Evolutionary conservation across 208 protist species (phyloP).

Genomic region (Trypanosoma rangeli): DNA sequence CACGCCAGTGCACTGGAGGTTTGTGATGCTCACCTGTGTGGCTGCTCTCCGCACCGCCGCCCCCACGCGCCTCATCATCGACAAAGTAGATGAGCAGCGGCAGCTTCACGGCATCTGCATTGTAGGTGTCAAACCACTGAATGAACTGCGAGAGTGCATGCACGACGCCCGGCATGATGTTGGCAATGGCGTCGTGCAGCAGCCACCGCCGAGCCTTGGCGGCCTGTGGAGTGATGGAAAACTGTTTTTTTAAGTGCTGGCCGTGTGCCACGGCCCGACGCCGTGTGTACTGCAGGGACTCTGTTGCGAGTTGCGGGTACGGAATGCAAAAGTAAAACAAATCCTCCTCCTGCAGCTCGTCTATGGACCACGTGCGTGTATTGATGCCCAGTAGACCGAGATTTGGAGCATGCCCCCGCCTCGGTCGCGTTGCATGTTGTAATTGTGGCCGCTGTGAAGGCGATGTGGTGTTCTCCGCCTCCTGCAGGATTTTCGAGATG

Average conservation of each 20-base stretch:
- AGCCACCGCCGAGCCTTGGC: slow-evolving; percentile 28
- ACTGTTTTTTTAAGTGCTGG: slow-evolving; percentile 23
- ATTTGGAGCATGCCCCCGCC: not conserved
- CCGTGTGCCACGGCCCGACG: slow-evolving; percentile 10
- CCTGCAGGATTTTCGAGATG: slow-evolving; percentile 4
- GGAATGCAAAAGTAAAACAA: slow-evolving; percentile 40
- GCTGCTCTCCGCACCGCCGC: too few relatives aligned
- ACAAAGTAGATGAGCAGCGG: slow-evolving; percentile 31
- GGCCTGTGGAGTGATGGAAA: slow-evolving; percentile 29
- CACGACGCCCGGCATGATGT: slow-evolving; percentile 35
- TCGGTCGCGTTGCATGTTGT: not conserved
- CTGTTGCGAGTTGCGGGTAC: slow-evolving; percentile 14
- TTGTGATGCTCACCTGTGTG: too few relatives aligned
- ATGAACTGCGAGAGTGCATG: slow-evolving; percentile 30
- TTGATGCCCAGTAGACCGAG: not conserved
- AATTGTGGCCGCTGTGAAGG: not conserved
- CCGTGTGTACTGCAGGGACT: slow-evolving; percentile 18
- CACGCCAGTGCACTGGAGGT: too few relatives aligned
- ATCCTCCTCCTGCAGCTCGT: slow-evolving; percentile 31
- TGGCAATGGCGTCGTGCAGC: slow-evolving; percentile 28
- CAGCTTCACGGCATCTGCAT: slow-evolving; percentile 32
- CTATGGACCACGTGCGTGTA: slow-evolving; percentile 19
- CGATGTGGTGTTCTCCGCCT: not conserved
- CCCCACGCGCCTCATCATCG: slow-evolving; percentile 9
- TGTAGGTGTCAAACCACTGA: slow-evolving; percentile 27